Base-by-base conservation (phyloP, 352 stramenopile genomes). In the Phytopythium ostracodes region DNA sequence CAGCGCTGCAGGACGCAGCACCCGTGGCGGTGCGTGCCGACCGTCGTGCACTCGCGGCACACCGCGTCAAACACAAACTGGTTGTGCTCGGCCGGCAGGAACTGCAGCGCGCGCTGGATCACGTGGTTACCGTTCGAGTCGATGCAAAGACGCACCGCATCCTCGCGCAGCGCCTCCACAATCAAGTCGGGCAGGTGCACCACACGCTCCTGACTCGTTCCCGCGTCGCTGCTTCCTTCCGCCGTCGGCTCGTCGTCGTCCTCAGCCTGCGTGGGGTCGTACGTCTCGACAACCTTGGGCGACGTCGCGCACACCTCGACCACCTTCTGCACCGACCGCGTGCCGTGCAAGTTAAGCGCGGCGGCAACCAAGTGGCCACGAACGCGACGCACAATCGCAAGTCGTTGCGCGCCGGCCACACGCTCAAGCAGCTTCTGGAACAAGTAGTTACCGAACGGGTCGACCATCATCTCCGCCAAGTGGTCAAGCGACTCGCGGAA, bases 401-500 rank as follows among this genome's bases (percentile, higher is more conserved):
- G 75, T 0, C 97, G 86, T 67, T 98, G 91, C 43, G 89, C 82
- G 7, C 88, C 78, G 35, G 79, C 92, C 53, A 97, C 96, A 52
- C 97, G 92, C 64, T 99, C 97, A 29, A 99, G 76, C 35, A 99
- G 93, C 75, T 99, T 99, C 77, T 99, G 97, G 72, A 99, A 99
- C 15, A 99, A 73, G 64, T 99, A 99, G 71, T 99, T 99, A 9
- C 97, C 97, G 73, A 99, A 99, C 8, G 97, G 96, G 72, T 99
- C 96, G n/a, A 98, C 94, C 96, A 99, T 99, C 71, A 98, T 97
- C 70, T 98, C 94, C 14, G 90, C 89, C 76, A 98, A 89, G 67
- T 98, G 96, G 31, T 96, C 87, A 10, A 98, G 77, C n/a, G 96
- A 96, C 76, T 99, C 96, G n/a, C 95, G 84, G 56, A 98, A 96